Conservation (phyloP, 1,284 basidiomycete genomes). For the Irpex lacteus region DNA sequence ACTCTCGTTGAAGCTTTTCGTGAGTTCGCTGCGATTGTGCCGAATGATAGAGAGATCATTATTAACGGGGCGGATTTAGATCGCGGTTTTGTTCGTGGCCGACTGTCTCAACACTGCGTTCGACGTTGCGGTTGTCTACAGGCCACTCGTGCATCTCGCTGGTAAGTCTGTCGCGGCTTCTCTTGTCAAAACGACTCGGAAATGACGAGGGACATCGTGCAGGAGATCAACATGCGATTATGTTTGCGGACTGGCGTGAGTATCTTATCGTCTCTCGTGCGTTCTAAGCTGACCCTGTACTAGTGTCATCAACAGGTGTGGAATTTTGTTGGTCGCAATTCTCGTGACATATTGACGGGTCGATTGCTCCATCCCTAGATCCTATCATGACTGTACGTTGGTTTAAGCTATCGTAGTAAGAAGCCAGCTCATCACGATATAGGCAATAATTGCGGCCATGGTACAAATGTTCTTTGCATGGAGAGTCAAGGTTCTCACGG, state of each 20-base stretch:
- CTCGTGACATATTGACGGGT: not conserved
- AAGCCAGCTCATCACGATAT: not conserved
- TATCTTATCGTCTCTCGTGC: not conserved
- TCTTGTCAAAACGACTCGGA: slow-evolving; percentile 7
- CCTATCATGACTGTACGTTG: slow-evolving; percentile 31
- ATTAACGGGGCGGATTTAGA: slow-evolving; percentile 21
- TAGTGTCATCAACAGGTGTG: slow-evolving; percentile 16
- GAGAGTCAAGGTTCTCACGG: slow-evolving; percentile 37
- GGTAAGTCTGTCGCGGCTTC: slow-evolving; percentile 29
- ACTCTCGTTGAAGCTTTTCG: slow-evolving; percentile 18
- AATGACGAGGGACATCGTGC: not conserved
- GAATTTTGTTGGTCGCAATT: not conserved
- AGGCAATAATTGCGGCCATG: slow-evolving; percentile 38
- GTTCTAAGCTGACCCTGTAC: slow-evolving; percentile 18
- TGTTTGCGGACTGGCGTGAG: slow-evolving; percentile 14
- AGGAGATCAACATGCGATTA: slow-evolving; percentile 19
- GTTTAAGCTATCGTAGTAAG: too few relatives aligned
- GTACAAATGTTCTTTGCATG: slow-evolving; percentile 45
- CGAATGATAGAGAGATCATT: too few relatives aligned
- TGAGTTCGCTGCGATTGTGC: slow-evolving; percentile 3
- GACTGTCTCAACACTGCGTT: slow-evolving; percentile 39
- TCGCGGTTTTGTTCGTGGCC: slow-evolving; percentile 30
- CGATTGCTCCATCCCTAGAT: slow-evolving; percentile 17
- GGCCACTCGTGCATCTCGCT: slow-evolving; percentile 34
- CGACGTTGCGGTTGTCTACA: slow-evolving; percentile 36